Conservation (phyloP, 306 rosid species). For the Medicago truncatula region DNA sequence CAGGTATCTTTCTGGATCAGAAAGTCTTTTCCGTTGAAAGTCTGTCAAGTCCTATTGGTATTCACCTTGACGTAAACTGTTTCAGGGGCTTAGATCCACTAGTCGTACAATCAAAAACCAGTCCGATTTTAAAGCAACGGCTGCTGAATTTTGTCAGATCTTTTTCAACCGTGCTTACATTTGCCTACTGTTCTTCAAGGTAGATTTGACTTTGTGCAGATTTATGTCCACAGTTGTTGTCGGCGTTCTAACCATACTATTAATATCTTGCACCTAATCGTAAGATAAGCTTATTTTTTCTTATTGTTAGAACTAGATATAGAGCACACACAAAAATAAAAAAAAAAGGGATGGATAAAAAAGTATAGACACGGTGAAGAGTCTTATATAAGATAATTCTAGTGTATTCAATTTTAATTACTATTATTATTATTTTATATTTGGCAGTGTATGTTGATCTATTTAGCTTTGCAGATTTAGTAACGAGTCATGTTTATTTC, state of each 20-base stretch:
- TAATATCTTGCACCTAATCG: slow-evolving; percentile 21
- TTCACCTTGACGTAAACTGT: slow-evolving; percentile 36
- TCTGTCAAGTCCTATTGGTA: slow-evolving; percentile 36
- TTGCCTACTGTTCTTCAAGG: slow-evolving; percentile 95
- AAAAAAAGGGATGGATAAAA: not conserved
- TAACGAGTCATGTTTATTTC: not conserved
- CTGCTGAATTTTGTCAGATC: slow-evolving; percentile 77
- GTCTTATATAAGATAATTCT: slow-evolving; percentile 21
- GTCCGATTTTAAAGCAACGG: slow-evolving; percentile 76
- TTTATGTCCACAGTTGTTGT: not conserved
- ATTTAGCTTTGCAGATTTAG: slow-evolving; percentile 23
- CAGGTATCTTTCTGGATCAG: slow-evolving; percentile 62
- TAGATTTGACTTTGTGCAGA: slow-evolving; percentile 44
- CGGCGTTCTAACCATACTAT: slow-evolving; percentile 19
- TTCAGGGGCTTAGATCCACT: slow-evolving; percentile 87
- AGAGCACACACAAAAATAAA: not conserved
- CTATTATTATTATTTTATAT: slow-evolving; percentile 8
- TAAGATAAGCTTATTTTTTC: slow-evolving; percentile 9
- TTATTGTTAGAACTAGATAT: slow-evolving; percentile 19
- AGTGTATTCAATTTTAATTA: slow-evolving; percentile 8
- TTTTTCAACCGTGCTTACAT: slow-evolving; percentile 82
- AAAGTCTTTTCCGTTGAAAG: slow-evolving; percentile 33
- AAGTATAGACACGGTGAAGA: not conserved
- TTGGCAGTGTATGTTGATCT: slow-evolving; percentile 15
- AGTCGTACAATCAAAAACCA: slow-evolving; percentile 69